Evolutionary conservation across 2,329 filamentous ascomycete genomes (phyloP), one percentile per base, ranked within the genome.

Genomic region (Diaporthe ampelina): DNA sequence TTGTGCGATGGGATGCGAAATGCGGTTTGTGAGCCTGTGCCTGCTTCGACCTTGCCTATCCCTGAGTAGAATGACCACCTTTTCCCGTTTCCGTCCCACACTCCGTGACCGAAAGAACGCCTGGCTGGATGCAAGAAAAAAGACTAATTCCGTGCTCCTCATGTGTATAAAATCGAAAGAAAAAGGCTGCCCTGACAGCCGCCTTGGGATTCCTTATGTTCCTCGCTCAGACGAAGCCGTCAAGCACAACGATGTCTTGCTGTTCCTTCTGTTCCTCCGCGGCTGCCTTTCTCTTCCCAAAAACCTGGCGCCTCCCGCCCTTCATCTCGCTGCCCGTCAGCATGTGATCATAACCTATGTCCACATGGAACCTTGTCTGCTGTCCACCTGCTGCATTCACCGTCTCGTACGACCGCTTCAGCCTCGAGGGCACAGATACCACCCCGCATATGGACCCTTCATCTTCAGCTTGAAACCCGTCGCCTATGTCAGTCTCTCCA

Each of bases 121-220:
- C 75, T 58, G 59, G 75, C 71, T 73, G 61, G 68, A 76, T 75
- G 74, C 72, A 74, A 74, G 32, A 69, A 52, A 26, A 54, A 19
- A 40, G 24, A 8, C 57, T 35, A 24, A 52, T 35, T 32, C 32
- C 63, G 35, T 72, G 19, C 32, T 57, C 19, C 45, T 56, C 32
- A 21, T 56, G 40, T 56, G 45, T 72, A 72, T 24, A 56, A 54
- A 15, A n/a, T 52, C 21, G 10, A 52, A 71, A 29, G 43, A 52
- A 52, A 24, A 37, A 13, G 40, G 26, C 48, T 50, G 32, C 26
- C 63, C 48, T 43, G 40, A 54, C 3, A 40, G 32, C 48, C 45
- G 48, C 48, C 48, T 9, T 54, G 11, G 21, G 17, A 43, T 32
- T 24, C 45, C 45, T 54, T 32, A 24, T 56, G 29, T 29, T 9